Percentiles rank a stretch among this genome's conserved stretches.
phyloP scores from a whole-genome alignment of 768 basidiomycete species.

The Suillus variegatus region DNA sequence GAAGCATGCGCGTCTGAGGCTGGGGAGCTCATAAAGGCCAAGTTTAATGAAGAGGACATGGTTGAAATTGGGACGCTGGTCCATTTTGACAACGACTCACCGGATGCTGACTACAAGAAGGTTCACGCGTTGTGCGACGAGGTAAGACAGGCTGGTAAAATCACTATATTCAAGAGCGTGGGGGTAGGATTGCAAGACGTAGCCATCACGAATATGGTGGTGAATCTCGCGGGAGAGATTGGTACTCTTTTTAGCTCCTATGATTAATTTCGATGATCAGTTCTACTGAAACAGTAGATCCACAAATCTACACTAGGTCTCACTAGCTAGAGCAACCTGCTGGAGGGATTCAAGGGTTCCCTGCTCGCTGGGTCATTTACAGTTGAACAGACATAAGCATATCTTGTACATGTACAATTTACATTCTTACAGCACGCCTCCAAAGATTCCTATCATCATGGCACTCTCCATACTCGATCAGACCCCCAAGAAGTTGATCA shows the following conservation, averaged over 20 bases:
- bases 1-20: conserved; percentile 75
- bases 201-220: conserved; percentile 71
- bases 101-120: conserved; percentile 13
- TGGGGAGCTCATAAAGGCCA: conserved; percentile 74
- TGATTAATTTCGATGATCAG: conserved; percentile 31
- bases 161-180: conserved; percentile 88
- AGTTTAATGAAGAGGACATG: conserved; percentile 39
- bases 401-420: no score
- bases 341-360: background rate
- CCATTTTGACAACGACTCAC: background rate
- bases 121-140: conserved; percentile 14
- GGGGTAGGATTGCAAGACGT: conserved; percentile 89
- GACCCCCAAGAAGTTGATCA: no score
- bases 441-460: no score
- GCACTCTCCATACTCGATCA: no score
- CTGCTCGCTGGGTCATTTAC: no score
- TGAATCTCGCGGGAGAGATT: conserved; percentile 57
- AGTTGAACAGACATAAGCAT: no score
- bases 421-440: no score
- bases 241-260: conserved; percentile 53
- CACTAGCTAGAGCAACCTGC: background rate
- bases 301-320: background rate
- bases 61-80: conserved; percentile 74
- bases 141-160: conserved; percentile 37
- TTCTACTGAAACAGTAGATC: background rate